Evolutionary conservation across 1,284 basidiomycete genomes (phyloP).

Genomic region (Sutorius eximius): DNA sequence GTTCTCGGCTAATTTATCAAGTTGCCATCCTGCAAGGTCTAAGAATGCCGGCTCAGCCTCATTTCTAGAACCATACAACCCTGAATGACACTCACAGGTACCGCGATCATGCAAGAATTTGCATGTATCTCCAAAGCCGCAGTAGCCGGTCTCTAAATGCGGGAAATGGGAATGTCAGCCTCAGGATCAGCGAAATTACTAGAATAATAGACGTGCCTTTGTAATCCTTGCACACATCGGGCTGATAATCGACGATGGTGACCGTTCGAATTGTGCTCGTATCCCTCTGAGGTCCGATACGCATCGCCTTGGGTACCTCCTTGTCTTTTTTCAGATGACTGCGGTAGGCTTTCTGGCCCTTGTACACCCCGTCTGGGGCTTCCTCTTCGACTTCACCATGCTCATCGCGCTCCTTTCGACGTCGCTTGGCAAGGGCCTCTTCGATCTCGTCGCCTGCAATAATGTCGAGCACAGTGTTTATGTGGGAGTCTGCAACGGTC

Average conservation of each 20-base stretch:
- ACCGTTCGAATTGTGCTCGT: constrained; percentile 90
- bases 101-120: constrained; percentile 92
- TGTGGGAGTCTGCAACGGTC: constrained; percentile 69
- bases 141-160: constrained; percentile 89
- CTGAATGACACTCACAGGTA: constrained; percentile 59
- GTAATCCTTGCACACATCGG: constrained; percentile 99
- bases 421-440: constrained; percentile 66
- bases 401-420: constrained; percentile 51
- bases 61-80: constrained; percentile 6
- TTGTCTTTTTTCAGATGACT: constrained; percentile 80
- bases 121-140: constrained; percentile 98
- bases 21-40: constrained; percentile 98
- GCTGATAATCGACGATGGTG: constrained; percentile 97
- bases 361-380: constrained; percentile 87
- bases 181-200: constrained; percentile 15
- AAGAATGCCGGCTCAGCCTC: constrained; percentile 33
- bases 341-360: constrained; percentile 81
- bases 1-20: constrained; percentile 82
- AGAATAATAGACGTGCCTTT: constrained; percentile 61
- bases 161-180: constrained; percentile 17
- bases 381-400: constrained; percentile 57
- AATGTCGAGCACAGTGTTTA: constrained; percentile 68
- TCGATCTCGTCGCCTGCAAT: constrained; percentile 78
- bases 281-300: constrained; percentile 81
- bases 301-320: constrained; percentile 86